phyloP scores from a whole-genome alignment of 2,329 filamentous ascomycete species.

The Penicillium occitanis region DNA sequence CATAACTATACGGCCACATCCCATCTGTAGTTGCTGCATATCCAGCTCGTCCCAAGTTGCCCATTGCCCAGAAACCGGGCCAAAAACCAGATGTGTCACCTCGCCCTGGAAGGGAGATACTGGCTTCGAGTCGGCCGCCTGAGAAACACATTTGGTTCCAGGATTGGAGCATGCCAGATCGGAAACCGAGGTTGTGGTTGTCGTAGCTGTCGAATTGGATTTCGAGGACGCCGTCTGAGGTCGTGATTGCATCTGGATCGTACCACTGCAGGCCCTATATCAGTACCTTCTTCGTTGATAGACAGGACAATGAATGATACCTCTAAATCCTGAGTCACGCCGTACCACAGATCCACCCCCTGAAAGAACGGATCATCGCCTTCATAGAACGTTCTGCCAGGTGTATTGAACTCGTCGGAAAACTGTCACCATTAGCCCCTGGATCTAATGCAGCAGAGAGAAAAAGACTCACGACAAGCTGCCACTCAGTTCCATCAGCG shows the following conservation, averaged over 20 bases:
- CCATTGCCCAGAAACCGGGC: slow-evolving; percentile 76
- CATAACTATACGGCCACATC: slow-evolving; percentile 72
- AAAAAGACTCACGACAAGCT: slow-evolving; percentile 56
- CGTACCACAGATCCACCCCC: slow-evolving; percentile 70
- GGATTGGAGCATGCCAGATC: slow-evolving; percentile 72
- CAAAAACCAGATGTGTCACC: slow-evolving; percentile 69
- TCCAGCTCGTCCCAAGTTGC: slow-evolving; percentile 68
- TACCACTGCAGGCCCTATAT: slow-evolving; percentile 56
- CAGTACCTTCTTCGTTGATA: background rate
- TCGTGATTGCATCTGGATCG: slow-evolving; percentile 66
- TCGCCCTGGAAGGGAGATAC: slow-evolving; percentile 66
- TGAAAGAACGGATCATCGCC: slow-evolving; percentile 69
- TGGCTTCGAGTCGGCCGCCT: slow-evolving; percentile 67
- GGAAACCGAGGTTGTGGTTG: slow-evolving; percentile 65
- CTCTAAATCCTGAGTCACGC: slow-evolving; percentile 68
- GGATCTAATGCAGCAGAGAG: slow-evolving; percentile 3
- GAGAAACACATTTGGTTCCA: slow-evolving; percentile 76
- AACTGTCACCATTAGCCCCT: slow-evolving; percentile 46
- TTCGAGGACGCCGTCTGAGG: slow-evolving; percentile 61
- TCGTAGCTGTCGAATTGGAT: slow-evolving; percentile 64
- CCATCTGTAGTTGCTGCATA: slow-evolving; percentile 70
- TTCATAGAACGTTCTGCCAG: slow-evolving; percentile 68
- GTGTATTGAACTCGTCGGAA: slow-evolving; percentile 69
- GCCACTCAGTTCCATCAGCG: slow-evolving; percentile 60
- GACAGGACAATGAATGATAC: slow-evolving; percentile 35